These are phyloP conservation scores for Scytalidium lignicola DNA, from an alignment of 2,329 filamentous ascomycete species.

Conservation along the genomic window DNA sequence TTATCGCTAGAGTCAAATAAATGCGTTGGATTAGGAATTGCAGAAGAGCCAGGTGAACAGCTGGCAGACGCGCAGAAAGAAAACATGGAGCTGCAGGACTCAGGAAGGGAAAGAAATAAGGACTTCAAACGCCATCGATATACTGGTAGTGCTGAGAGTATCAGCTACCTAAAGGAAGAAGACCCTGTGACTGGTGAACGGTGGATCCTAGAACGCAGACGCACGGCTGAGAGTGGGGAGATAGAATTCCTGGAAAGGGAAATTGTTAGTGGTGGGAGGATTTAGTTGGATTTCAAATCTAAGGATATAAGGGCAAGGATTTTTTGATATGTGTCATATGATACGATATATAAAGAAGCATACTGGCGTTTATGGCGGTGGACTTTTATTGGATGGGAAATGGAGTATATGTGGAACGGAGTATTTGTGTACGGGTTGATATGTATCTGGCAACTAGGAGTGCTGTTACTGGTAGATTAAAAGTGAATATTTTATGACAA, in stretches of 20 bases:
- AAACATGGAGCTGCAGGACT: slow-evolving; percentile 17
- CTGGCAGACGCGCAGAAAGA: slow-evolving; percentile 26
- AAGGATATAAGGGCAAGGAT: not conserved
- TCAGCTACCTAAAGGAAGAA: slow-evolving; percentile 60
- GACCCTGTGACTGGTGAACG: slow-evolving; percentile 55
- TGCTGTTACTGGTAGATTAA: too few relatives aligned
- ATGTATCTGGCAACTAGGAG: too few relatives aligned
- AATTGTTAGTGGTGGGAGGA: slow-evolving; percentile 48
- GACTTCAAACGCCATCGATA: slow-evolving; percentile 34
- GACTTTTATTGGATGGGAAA: not conserved
- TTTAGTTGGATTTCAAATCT: slow-evolving; percentile 7
- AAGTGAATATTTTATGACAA: too few relatives aligned
- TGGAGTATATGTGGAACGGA: not conserved
- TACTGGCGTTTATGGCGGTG: not conserved
- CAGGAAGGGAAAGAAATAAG: too few relatives aligned
- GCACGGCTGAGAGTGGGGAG: slow-evolving; percentile 61
- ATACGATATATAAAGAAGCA: not conserved
- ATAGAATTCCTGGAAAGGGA: slow-evolving; percentile 61
- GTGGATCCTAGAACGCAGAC: slow-evolving; percentile 66
- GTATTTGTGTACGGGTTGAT: too few relatives aligned
- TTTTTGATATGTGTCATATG: not conserved
- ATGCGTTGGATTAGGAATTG: slow-evolving; percentile 1
- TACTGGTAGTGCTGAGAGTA: slow-evolving; percentile 58
- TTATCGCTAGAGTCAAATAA: not conserved
- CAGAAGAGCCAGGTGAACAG: slow-evolving; percentile 31